Conservation (phyloP, 371 early-diverging fungal genomes). For the Funneliformis caledonium region DNA sequence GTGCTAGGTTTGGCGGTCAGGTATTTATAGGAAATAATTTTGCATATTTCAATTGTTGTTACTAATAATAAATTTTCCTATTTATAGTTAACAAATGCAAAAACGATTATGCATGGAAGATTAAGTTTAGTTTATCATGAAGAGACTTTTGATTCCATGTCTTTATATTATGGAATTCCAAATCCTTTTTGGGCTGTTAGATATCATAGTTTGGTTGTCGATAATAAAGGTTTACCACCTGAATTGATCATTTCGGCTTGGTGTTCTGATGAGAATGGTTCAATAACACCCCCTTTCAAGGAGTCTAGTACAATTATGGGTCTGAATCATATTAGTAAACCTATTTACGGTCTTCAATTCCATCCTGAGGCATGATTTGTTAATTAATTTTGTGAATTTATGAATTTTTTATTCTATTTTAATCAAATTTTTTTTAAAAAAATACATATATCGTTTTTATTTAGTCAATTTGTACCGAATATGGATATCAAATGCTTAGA, state of each 20-base stretch:
- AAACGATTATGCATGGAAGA: constrained; percentile 87
- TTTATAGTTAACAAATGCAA: constrained; percentile 63
- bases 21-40: constrained; percentile 46
- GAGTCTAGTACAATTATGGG: constrained; percentile 74
- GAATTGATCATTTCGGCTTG: constrained; percentile 61
- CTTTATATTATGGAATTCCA: constrained; percentile 67
- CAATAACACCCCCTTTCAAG: neutral
- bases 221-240: constrained; percentile 58
- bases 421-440: neutral
- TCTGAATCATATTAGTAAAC: constrained; percentile 69
- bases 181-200: constrained; percentile 78
- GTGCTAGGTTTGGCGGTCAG: constrained; percentile 77
- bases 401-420: neutral
- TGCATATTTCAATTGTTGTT: neutral
- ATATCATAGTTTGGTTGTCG: constrained; percentile 90
- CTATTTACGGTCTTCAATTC: constrained; percentile 93
- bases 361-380: constrained; percentile 79
- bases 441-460: neutral
- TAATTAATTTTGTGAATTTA: neutral
- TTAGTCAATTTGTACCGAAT: constrained; percentile 81
- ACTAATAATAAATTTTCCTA: neutral
- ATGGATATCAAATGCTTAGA: constrained; percentile 68
- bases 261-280: constrained; percentile 52
- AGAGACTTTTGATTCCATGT: constrained; percentile 38
- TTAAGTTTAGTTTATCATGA: constrained; percentile 64